Base-by-base conservation (phyloP, 2,329 filamentous ascomycete genomes). In the Colletotrichum sublineola region DNA sequence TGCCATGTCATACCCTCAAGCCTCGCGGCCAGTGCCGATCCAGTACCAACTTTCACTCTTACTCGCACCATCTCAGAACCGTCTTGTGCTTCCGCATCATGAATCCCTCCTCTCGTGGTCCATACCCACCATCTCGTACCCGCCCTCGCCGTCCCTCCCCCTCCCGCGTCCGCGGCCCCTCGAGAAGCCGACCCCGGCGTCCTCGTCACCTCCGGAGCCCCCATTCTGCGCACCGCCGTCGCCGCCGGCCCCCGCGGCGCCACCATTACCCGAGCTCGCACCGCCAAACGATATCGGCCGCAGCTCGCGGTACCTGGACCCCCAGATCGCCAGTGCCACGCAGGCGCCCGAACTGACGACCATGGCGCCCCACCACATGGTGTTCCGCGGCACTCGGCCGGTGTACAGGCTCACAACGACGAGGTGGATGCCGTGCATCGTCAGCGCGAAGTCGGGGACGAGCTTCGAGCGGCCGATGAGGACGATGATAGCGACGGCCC, bases 381-480 rank as follows among this genome's bases (percentile, higher is more conserved):
- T 83, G 80, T 96, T 92, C 12, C 88, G 86, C 1, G 96, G 96
- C 38, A 98, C 80, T 12, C 89, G 88, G 77, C 91, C 90, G 3
- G 93, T 92, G 82, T 97, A 97, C 44, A 97, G 81, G 29, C 91
- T 92, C 38, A 94, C 93, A 77, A 94, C 82, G 77, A 96, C 75
- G 65, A 97, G 88, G 80, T 97, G 94, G 53, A 97, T 85, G 80
- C 93, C 89, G 84, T 97, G 94, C 24, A 98, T 89, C 2, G 96
- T 97, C 33, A 98, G 85, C 42, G 94, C 94, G 81, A 98, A 99
- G 83, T 99, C 96, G 76, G 94, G 94, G 63, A 98, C 93, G 73
- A 98, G 92, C 82, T 98, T 98, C 60, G 93, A 96, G 74, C 96
- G 94, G 29, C 92, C 91, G 76, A 99, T 90, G 70, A 98, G 86